These are phyloP conservation scores for Cercospora berteroae DNA, from an alignment of 2,329 filamentous ascomycete species.

Conservation along the genomic window DNA sequence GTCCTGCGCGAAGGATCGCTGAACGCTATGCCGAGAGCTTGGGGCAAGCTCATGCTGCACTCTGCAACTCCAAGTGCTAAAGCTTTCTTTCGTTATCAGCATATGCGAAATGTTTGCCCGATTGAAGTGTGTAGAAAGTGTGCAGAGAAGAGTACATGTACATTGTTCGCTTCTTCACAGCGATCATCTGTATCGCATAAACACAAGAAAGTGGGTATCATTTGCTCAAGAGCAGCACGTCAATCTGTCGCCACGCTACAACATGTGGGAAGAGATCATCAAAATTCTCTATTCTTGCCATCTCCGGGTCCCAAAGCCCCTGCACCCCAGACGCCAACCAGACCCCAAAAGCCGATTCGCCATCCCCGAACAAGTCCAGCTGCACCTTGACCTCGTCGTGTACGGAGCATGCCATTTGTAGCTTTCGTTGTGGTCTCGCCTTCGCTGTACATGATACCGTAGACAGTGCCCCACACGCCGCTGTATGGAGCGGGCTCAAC, in stretches of 20 bases:
- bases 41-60: neutral
- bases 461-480: slow-evolving; percentile 90
- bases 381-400: slow-evolving; percentile 63
- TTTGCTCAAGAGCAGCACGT: slow-evolving; percentile 8
- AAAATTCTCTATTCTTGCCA: slow-evolving; percentile 50
- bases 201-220: slow-evolving; percentile 8
- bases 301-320: slow-evolving; percentile 62
- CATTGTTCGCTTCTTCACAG: neutral
- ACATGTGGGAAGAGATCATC: neutral
- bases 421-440: slow-evolving; percentile 53
- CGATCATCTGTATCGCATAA: neutral
- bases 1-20: neutral
- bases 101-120: neutral
- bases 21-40: neutral
- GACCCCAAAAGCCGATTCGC: slow-evolving; percentile 75
- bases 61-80: neutral
- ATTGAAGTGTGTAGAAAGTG: neutral
- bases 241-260: slow-evolving; percentile 4
- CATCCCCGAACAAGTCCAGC: slow-evolving; percentile 70
- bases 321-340: slow-evolving; percentile 72
- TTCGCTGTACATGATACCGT: slow-evolving; percentile 79
- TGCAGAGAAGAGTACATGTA: neutral
- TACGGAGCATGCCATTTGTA: slow-evolving; percentile 40
- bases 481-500: slow-evolving; percentile 77
- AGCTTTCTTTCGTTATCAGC: neutral